phyloP scores from a whole-genome alignment of 352 stramenopile species.

The Thraustochytrium sp. region DNA sequence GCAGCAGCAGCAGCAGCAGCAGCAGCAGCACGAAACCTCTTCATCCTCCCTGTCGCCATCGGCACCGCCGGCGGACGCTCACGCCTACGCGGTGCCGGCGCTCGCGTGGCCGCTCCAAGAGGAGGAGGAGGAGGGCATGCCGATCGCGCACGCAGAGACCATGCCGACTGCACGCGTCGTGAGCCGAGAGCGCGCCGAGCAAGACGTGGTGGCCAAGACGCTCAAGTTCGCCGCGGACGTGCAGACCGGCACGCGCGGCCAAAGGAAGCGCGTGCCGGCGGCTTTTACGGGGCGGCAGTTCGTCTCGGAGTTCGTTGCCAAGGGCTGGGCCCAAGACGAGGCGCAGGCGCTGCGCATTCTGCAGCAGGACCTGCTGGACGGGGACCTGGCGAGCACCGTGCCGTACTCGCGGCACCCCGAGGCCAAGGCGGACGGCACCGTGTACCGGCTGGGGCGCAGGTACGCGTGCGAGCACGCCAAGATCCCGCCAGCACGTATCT shows the following conservation, averaged over 20 bases:
- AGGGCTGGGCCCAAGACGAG: neutral
- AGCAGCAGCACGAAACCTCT: too few relatives aligned
- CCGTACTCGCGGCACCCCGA: constrained; percentile 2
- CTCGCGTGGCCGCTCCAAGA: neutral
- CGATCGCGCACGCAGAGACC: neutral
- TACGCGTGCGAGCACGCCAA: neutral
- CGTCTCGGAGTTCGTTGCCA: neutral
- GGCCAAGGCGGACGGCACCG: neutral
- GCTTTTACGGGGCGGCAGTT: neutral
- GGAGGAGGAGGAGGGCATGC: neutral
- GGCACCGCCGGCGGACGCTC: too few relatives aligned
- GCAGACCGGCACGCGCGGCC: neutral
- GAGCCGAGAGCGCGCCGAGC: neutral
- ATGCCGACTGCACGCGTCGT: neutral
- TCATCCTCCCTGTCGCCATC: too few relatives aligned
- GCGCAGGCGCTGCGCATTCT: constrained; percentile 1
- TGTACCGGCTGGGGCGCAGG: neutral
- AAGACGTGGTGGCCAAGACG: neutral
- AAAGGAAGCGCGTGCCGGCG: neutral
- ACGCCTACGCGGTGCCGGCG: too few relatives aligned
- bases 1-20: too few relatives aligned
- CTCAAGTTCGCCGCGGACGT: neutral
- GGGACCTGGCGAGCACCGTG: neutral
- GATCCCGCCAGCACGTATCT: neutral
- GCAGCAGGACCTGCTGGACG: constrained; percentile 23